phyloP scores from a whole-genome alignment of 164 flowering plant species.

The Nelumbo lutea region DNA sequence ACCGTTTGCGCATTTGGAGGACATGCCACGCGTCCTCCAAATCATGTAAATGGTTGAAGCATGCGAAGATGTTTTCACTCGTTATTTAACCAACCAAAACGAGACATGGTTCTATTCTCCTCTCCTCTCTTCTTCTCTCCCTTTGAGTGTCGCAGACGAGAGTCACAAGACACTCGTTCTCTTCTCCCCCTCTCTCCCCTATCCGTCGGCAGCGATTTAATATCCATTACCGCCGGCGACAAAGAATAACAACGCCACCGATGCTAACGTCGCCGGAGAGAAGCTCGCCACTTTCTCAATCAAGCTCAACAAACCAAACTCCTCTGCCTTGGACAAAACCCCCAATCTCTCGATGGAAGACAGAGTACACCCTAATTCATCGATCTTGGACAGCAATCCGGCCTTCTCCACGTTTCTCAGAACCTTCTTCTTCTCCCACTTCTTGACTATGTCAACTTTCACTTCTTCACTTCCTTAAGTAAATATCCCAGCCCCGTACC shows the following conservation, averaged over 20 bases:
- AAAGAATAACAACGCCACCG: conserved; percentile 58
- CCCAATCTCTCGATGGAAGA: conserved; percentile 84
- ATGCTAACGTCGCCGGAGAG: conserved; percentile 67
- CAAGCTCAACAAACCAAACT: conserved; percentile 74
- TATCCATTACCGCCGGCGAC: conserved; percentile 46
- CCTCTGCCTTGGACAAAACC: conserved; percentile 84
- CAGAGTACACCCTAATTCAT: conserved; percentile 69
- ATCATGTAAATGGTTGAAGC: too few species aligned
- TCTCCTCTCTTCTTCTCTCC: too few species aligned
- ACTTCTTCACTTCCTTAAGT: conserved; percentile 66
- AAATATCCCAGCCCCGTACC: conserved; percentile 92
- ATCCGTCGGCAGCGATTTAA: too few species aligned
- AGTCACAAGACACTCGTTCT: too few species aligned
- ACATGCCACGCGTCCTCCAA: too few species aligned
- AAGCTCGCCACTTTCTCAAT: conserved; percentile 49
- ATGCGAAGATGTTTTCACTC: too few species aligned
- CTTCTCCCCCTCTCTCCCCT: too few species aligned
- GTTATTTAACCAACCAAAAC: too few species aligned
- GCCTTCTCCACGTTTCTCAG: conserved; percentile 81
- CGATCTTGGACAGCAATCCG: conserved; percentile 78
- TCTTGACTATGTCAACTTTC: conserved; percentile 80
- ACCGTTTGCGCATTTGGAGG: too few species aligned
- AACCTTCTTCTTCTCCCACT: conserved; percentile 70
- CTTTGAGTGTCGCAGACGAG: too few species aligned
- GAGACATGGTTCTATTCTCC: too few species aligned